Percentiles rank a stretch among this genome's conserved stretches.
Conservation (phyloP, 495 filamentous ascomycete genomes). For the Hyaloscypha variabilis region DNA sequence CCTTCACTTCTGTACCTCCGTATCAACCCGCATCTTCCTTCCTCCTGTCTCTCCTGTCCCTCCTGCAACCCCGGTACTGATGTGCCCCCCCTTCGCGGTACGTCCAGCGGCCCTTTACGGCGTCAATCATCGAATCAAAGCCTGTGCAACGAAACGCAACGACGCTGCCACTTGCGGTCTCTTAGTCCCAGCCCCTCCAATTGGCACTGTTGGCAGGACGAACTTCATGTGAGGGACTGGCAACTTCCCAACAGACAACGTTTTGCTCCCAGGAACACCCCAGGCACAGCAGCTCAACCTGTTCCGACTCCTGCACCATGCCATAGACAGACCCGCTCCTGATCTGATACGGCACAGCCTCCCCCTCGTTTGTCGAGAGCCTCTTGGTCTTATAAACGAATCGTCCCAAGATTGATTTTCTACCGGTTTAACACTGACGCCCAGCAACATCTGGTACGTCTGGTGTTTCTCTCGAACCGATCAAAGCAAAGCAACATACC, state of each 20-base stretch:
- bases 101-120: not conserved
- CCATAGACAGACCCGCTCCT: not conserved
- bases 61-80: not conserved
- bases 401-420: conserved; percentile 22
- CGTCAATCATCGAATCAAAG: not conserved
- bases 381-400: conserved; percentile 11
- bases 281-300: not conserved
- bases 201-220: not conserved
- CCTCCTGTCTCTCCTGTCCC: not conserved
- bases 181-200: not conserved
- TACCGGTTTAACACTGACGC: conserved; percentile 22
- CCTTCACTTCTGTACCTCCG: not conserved
- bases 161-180: not conserved
- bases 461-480: conserved; percentile 17
- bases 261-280: not conserved
- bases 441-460: conserved; percentile 4
- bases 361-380: not conserved
- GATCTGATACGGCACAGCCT: not conserved
- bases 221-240: not conserved
- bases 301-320: not conserved
- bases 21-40: not conserved
- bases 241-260: not conserved
- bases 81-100: not conserved
- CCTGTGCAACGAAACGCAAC: too few relatives aligned
- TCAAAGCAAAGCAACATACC: not conserved